Evolutionary conservation across 1,139 yeast species (phyloP).

Genomic region (Diutina ranongensis): DNA sequence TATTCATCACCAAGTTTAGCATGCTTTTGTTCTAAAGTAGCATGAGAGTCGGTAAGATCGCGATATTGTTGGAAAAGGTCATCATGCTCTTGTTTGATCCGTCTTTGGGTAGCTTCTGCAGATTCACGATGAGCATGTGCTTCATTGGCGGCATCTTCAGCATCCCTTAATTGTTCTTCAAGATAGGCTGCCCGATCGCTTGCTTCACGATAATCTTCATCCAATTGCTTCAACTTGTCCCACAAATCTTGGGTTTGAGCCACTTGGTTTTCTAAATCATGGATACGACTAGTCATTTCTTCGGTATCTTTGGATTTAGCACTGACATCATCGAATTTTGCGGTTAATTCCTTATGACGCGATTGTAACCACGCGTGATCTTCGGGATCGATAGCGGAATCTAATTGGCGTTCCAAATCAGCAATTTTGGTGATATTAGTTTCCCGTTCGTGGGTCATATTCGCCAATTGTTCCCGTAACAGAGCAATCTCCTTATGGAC

Average conservation of each 20-base stretch:
- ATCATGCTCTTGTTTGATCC: not conserved
- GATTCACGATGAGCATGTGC: not conserved
- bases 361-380: not conserved
- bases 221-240: not conserved
- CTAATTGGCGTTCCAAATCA: not conserved
- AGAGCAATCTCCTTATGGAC: not conserved
- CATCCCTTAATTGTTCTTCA: not conserved
- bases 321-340: not conserved
- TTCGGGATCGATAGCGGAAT: not conserved
- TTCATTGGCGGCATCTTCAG: not conserved
- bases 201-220: not conserved
- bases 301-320: not conserved
- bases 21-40: not conserved
- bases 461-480: not conserved
- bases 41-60: not conserved
- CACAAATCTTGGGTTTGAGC: not conserved
- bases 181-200: not conserved
- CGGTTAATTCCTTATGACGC: not conserved
- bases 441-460: slow-evolving; percentile 4
- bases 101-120: not conserved
- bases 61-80: not conserved
- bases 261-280: not conserved
- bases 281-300: not conserved
- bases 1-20: slow-evolving; percentile 9
- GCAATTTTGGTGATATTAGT: not conserved